Base-by-base conservation (phyloP, 31 red algal species). In the Porphyra umbilicalis region DNA sequence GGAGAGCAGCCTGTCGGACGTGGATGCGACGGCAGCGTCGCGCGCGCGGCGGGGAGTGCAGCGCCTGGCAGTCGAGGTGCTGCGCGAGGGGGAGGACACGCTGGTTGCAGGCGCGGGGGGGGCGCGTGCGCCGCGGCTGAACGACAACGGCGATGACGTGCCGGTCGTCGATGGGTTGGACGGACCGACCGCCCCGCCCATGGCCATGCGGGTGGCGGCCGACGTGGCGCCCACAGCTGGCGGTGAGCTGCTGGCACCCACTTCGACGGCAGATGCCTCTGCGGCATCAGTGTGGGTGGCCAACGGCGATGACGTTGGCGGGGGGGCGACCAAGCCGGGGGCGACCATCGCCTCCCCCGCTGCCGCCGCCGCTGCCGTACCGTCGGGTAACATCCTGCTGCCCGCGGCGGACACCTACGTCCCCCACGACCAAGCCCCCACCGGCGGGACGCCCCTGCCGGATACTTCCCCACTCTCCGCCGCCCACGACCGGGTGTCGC, bases 21-120 rank as follows among this genome's bases (percentile, higher is more conserved):
- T 6, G 34, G 77, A 35, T 16, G 15, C 11, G 4, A 74, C 57
- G 57, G 25, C 15, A 74, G n/a, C n/a, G n/a, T n/a, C n/a, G n/a
- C n/a, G n/a, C 57, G 57, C 13, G 57, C 57, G 25, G 57, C 13
- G 57, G 57, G 13, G 13, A 25, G 13, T 13, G 15, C 15, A 25
- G 13, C 57, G 57, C 15, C 57, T 13, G 25, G 57, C 15, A 74
- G 57, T 13, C 57, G 57, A 74, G 57, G 57, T 74, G 25, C 57
- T 74, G 57, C 57, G 57, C 57, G n/a, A 74, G 57, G 57, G 57
- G 57, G 25, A 25, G 13, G 25, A 74, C 25, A 13, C 57, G 57
- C 25, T 75, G 87, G 85, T 79, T 37, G 76, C 77, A 84, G 85
- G 18, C 15, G 85, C n/a, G 75, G 86, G 79, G 75, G 77, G 36